Evolutionary conservation across 306 rosid genomes (phyloP).

Genomic region (Fragaria vesca): DNA sequence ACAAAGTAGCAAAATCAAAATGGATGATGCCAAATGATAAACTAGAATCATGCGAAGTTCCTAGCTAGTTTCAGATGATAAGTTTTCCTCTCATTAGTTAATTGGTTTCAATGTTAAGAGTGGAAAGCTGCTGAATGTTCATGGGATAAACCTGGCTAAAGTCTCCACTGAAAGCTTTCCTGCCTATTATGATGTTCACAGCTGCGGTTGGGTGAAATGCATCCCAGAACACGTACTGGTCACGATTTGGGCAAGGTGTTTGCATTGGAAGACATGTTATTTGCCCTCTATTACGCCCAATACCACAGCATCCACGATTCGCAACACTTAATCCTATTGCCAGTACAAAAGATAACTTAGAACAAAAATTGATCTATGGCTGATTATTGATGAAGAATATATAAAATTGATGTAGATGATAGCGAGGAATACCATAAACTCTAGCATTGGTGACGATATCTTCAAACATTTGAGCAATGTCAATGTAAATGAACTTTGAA

Average conservation of each 20-base stretch:
- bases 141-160: conserved; percentile 49
- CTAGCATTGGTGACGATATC: conserved; percentile 54
- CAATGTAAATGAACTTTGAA: conserved; percentile 55
- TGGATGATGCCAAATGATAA: background rate
- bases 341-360: background rate
- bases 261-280: conserved; percentile 82
- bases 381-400: background rate
- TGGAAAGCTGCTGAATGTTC: conserved; percentile 68
- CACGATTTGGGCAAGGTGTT: conserved; percentile 69
- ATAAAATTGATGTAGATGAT: background rate
- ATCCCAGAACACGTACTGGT: conserved; percentile 80
- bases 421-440: conserved; percentile 50
- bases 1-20: background rate
- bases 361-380: background rate
- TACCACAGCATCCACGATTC: conserved; percentile 85
- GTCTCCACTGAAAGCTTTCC: conserved; percentile 65
- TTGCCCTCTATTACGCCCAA: conserved; percentile 89
- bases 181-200: conserved; percentile 64
- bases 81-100: background rate
- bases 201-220: conserved; percentile 94
- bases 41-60: background rate
- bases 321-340: conserved; percentile 48
- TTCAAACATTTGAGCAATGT: conserved; percentile 52
- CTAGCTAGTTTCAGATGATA: background rate
- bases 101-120: conserved; percentile 29